Conservation (phyloP, 2,329 filamentous ascomycete species). For the Arthrobotrys pseudoclavata region DNA sequence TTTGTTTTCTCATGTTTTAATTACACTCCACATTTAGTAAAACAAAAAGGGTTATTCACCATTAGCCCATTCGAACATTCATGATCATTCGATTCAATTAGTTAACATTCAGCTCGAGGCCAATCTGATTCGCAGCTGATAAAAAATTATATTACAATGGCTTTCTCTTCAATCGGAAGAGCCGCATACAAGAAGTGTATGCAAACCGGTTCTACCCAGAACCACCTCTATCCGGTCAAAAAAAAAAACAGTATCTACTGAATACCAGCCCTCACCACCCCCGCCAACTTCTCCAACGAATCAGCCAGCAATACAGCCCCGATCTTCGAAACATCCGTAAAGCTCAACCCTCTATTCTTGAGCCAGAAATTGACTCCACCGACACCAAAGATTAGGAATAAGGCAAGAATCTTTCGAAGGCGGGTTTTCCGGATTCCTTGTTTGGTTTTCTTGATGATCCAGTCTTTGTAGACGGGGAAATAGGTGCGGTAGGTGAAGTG, state of each 20-base stretch:
- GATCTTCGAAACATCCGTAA: conserved; percentile 22
- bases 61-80: neutral
- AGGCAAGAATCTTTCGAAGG: conserved; percentile 35
- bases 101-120: neutral
- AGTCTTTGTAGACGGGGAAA: conserved; percentile 54
- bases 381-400: conserved; percentile 47
- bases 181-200: too few species aligned
- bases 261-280: conserved; percentile 1
- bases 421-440: conserved; percentile 45
- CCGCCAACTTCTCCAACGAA: conserved; percentile 9
- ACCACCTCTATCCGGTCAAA: neutral
- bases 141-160: conserved; percentile 6
- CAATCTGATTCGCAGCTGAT: neutral
- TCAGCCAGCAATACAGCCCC: conserved; percentile 2
- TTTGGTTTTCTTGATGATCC: conserved; percentile 50
- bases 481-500: conserved; percentile 51
- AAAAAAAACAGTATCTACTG: neutral
- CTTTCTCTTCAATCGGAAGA: neutral
- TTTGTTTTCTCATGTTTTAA: neutral
- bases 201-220: neutral
- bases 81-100: neutral
- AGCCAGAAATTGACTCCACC: conserved; percentile 17
- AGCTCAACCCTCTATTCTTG: conserved; percentile 26
- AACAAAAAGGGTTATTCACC: neutral
- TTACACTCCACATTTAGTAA: neutral